Conservation (phyloP, 2,329 filamentous ascomycete species). For the Bipolaris bicolor region DNA sequence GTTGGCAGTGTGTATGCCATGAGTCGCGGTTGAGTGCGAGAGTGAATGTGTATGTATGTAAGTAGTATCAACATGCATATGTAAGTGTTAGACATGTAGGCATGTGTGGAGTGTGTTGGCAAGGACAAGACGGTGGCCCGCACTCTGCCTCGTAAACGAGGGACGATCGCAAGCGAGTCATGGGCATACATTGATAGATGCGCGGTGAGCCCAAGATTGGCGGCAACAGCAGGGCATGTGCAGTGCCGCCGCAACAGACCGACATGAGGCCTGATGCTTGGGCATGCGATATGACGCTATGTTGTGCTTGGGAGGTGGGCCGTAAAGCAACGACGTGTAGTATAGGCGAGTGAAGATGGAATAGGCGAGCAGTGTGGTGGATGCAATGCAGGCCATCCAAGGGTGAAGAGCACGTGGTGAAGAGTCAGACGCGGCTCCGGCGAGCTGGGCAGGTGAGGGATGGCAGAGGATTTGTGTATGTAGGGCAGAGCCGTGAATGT, state of each 20-base stretch:
- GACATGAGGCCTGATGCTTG: slow-evolving; percentile 6
- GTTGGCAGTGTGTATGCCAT: background rate
- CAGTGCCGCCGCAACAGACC: slow-evolving; percentile 2
- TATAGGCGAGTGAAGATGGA: too few species aligned
- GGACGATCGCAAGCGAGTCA: background rate
- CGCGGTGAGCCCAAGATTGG: background rate
- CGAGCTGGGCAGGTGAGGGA: slow-evolving; percentile 1
- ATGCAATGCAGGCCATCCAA: background rate
- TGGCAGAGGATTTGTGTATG: too few species aligned
- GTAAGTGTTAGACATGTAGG: background rate
- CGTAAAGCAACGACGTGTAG: background rate
- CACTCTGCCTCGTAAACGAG: background rate
- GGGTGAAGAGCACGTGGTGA: background rate
- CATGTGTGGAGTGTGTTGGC: background rate
- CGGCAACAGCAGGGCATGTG: background rate
- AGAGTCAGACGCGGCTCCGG: background rate
- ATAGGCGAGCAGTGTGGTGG: too few species aligned
- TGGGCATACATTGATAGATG: background rate
- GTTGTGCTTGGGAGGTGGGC: background rate
- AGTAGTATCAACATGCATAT: too few species aligned
- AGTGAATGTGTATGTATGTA: background rate
- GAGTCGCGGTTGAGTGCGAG: background rate
- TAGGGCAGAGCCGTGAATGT: too few species aligned
- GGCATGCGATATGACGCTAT: background rate
- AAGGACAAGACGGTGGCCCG: background rate